phyloP scores from a whole-genome alignment of 2,329 filamentous ascomycete species.

The Colletotrichum navitas region DNA sequence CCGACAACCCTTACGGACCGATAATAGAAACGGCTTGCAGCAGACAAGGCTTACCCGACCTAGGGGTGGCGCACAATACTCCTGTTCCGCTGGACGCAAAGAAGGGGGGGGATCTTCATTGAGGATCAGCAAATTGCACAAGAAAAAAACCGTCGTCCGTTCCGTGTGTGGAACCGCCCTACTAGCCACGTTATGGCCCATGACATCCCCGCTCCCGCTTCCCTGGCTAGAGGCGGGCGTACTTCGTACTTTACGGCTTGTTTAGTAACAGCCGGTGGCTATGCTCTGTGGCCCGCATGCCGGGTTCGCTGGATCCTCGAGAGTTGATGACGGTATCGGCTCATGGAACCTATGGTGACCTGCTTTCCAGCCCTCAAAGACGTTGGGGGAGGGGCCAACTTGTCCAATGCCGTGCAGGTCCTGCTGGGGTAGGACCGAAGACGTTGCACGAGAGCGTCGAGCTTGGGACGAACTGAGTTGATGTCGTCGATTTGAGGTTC shows the following conservation, averaged over 20 bases:
- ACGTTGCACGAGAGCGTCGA: constrained; percentile 4
- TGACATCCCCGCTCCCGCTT: constrained; percentile 32
- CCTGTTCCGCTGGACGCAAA: constrained; percentile 9
- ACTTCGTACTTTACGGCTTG: constrained; percentile 8
- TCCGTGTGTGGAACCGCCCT: constrained; percentile 20
- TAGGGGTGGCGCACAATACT: neutral
- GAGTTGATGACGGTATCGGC: constrained; percentile 4
- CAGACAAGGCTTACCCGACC: constrained; percentile 8
- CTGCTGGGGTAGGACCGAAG: constrained; percentile 19
- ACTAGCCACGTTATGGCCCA: constrained; percentile 22
- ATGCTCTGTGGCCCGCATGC: neutral
- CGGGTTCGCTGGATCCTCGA: neutral
- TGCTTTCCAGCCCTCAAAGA: neutral
- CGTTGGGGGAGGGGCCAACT: neutral
- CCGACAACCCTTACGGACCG: constrained; percentile 9
- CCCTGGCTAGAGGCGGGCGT: neutral
- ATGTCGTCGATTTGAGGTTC: constrained; percentile 18
- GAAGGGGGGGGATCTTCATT: constrained; percentile 16
- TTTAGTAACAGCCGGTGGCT: constrained; percentile 12
- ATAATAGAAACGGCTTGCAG: neutral
- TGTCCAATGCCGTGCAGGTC: neutral
- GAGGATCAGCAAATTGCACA: constrained; percentile 33
- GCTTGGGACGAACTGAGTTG: constrained; percentile 9
- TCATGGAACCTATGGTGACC: neutral
- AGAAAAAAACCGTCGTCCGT: constrained; percentile 8